Evolutionary conservation across 2,329 filamentous ascomycete species (phyloP).

Genomic region (Nannizziopsis barbatae): DNA sequence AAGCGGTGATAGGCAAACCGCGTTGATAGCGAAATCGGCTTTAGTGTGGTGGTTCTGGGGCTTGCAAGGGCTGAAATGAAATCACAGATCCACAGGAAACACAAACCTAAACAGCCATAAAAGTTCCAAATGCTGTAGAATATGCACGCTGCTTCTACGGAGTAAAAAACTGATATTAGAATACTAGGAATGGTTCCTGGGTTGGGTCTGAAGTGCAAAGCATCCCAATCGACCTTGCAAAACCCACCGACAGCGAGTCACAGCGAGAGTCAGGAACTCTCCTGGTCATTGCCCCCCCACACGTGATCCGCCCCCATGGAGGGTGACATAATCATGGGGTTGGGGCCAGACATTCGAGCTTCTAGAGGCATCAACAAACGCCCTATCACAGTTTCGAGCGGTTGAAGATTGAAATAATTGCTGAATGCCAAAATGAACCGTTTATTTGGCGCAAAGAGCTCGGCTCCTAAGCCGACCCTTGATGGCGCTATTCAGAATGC

Average conservation of each 20-base stretch:
- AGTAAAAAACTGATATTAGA: background rate
- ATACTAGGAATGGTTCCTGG: too few relatives aligned
- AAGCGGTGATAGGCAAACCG: background rate
- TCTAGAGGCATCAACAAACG: too few relatives aligned
- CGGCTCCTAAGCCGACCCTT: constrained; percentile 80
- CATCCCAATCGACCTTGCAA: too few relatives aligned
- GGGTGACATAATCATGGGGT: too few relatives aligned
- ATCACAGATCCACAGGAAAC: constrained; percentile 5
- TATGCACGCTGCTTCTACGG: background rate
- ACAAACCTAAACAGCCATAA: background rate
- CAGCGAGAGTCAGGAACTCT: too few relatives aligned
- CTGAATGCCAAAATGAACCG: constrained; percentile 62
- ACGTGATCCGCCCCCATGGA: too few relatives aligned
- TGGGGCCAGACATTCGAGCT: too few relatives aligned
- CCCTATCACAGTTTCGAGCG: too few relatives aligned
- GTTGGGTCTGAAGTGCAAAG: too few relatives aligned
- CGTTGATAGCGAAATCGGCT: constrained; percentile 1
- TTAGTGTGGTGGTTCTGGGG: constrained; percentile 3
- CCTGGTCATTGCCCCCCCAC: too few relatives aligned
- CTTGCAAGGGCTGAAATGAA: background rate
- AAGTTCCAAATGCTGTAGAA: background rate
- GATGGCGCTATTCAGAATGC: constrained; percentile 72
- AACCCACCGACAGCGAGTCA: too few relatives aligned
- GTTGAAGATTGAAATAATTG: too few relatives aligned
- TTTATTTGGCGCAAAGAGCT: constrained; percentile 79